Evolutionary conservation across 2,329 filamentous ascomycete species (phyloP).

Genomic region (Penicillium sp.): DNA sequence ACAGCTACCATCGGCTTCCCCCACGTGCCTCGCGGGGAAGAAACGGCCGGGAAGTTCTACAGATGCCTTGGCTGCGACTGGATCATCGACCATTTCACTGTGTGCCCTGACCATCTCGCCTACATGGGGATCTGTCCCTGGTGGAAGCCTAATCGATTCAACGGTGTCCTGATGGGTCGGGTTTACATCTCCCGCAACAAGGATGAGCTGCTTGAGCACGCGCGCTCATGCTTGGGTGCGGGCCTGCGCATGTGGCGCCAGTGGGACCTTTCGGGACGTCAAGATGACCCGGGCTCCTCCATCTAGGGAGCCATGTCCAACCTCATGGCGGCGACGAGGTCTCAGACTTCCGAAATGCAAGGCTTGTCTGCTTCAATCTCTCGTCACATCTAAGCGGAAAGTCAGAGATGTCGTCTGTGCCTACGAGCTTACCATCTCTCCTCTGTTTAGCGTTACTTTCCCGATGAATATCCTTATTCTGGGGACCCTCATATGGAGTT

Average conservation of each 20-base stretch:
- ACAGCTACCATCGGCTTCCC: neutral
- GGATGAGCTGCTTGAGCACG: slow-evolving; percentile 1
- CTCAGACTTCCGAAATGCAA: neutral
- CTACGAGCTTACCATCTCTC: neutral
- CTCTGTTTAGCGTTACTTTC: neutral
- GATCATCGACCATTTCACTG: neutral
- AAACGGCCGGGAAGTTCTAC: neutral
- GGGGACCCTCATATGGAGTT: neutral
- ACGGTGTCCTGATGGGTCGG: neutral
- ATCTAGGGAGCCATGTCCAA: neutral
- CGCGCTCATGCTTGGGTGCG: neutral
- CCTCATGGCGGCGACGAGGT: neutral
- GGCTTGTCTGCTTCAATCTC: neutral
- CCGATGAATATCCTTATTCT: neutral
- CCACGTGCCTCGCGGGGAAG: neutral
- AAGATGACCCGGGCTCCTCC: neutral
- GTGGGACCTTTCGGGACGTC: neutral
- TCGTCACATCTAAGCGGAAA: neutral
- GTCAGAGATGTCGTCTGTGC: neutral
- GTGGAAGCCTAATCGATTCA: no score
- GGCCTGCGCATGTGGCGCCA: slow-evolving; percentile 1
- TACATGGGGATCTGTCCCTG: neutral
- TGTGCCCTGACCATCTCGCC: neutral
- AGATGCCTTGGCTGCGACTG: neutral
- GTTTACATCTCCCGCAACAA: neutral